phyloP scores from a whole-genome alignment of 371 early-diverging fungal species.

The Mortierella sp. region DNA sequence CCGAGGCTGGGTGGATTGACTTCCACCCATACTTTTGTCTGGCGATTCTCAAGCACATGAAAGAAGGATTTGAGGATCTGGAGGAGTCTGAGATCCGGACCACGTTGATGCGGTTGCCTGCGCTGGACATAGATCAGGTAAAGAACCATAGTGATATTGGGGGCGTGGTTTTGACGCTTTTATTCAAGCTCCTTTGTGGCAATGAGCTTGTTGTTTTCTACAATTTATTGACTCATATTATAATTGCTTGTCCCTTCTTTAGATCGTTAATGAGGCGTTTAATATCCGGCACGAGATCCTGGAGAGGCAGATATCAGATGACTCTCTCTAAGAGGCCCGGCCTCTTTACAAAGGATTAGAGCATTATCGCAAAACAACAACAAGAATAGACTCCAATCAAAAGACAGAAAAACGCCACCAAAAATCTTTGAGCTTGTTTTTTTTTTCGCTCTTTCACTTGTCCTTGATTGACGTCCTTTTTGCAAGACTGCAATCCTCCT shows the following conservation, averaged over 20 bases:
- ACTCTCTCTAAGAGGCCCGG: neutral
- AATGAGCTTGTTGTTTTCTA: neutral
- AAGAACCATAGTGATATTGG: too few relatives aligned
- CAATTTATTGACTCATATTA: neutral
- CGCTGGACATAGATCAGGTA: conserved; percentile 81
- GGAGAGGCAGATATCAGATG: conserved; percentile 65
- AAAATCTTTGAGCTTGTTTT: neutral
- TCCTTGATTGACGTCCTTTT: neutral
- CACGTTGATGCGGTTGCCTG: conserved; percentile 84
- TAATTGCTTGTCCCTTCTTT: neutral
- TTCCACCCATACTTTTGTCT: conserved; percentile 87
- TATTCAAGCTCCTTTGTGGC: neutral
- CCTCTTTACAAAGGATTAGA: neutral
- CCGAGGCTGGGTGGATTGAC: conserved; percentile 70
- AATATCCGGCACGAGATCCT: conserved; percentile 75
- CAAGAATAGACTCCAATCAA: conserved; percentile 43
- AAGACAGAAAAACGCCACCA: conserved; percentile 65
- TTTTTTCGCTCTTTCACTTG: neutral
- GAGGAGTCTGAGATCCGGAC: conserved; percentile 94
- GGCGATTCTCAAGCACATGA: conserved; percentile 62
- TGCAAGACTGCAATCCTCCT: conserved; percentile 60
- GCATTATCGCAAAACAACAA: neutral
- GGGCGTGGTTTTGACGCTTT: neutral
- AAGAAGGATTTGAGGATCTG: conserved; percentile 90
- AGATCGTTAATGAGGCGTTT: conserved; percentile 75